Conservation (phyloP, 495 filamentous ascomycete species). For the Penicillium argentinense region DNA sequence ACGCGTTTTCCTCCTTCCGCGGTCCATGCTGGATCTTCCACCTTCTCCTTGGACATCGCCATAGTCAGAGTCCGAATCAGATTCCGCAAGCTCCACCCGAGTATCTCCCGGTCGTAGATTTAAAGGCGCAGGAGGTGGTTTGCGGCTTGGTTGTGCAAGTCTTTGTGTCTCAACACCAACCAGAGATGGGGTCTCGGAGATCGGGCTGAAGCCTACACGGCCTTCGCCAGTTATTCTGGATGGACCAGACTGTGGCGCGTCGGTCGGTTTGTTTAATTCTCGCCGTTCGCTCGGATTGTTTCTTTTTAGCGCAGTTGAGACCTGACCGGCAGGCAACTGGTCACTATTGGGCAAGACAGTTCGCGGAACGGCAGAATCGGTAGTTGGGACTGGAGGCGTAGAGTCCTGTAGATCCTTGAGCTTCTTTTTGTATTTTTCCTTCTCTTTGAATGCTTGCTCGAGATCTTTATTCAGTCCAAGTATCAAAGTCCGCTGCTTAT, state of each 20-base stretch:
- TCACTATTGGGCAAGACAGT: slow-evolving; percentile 1
- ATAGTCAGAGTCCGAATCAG: slow-evolving; percentile 79
- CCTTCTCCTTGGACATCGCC: slow-evolving; percentile 71
- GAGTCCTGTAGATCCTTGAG: slow-evolving; percentile 69
- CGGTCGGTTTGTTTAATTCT: too few species aligned
- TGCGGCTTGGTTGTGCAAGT: slow-evolving; percentile 62
- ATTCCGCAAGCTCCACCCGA: slow-evolving; percentile 46
- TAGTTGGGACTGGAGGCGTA: slow-evolving; percentile 47
- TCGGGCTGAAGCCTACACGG: slow-evolving; percentile 18
- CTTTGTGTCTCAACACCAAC: slow-evolving; percentile 19
- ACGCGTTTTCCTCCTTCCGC: slow-evolving; percentile 82
- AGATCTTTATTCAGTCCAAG: slow-evolving; percentile 93
- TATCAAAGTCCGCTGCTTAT: slow-evolving; percentile 94
- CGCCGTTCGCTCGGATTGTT: too few species aligned
- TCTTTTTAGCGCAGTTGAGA: too few species aligned
- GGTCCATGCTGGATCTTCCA: slow-evolving; percentile 56
- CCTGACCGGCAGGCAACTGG: neutral
- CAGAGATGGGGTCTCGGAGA: slow-evolving; percentile 14
- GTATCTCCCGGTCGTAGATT: slow-evolving; percentile 57
- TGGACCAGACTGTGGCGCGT: slow-evolving; percentile 4
- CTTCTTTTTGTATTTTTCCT: slow-evolving; percentile 90
- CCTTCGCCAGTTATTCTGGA: slow-evolving; percentile 2
- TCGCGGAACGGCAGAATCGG: slow-evolving; percentile 19
- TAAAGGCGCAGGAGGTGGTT: slow-evolving; percentile 81
- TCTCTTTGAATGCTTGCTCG: slow-evolving; percentile 88